phyloP scores from a whole-genome alignment of 2,329 filamentous ascomycete genomes.

The Pezicula radicicola region DNA sequence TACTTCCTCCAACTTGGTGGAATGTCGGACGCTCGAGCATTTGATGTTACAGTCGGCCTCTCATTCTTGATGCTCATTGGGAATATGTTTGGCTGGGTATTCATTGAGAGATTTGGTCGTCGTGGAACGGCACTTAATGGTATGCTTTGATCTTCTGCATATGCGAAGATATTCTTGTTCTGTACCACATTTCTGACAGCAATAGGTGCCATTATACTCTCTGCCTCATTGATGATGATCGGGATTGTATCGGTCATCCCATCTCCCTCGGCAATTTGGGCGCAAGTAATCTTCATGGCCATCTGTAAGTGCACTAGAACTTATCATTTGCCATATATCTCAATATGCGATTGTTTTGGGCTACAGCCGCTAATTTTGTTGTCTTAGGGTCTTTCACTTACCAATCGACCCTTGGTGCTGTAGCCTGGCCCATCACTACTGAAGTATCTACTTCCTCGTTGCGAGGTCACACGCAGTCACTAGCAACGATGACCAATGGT shows the following conservation, averaged over 20 bases:
- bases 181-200: background rate
- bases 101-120: constrained; percentile 28
- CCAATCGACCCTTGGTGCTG: constrained; percentile 29
- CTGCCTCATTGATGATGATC: constrained; percentile 15
- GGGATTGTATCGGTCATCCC: constrained; percentile 14
- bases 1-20: constrained; percentile 29
- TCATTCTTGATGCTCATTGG: constrained; percentile 27
- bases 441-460: constrained; percentile 41
- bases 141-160: background rate
- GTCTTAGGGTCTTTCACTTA: constrained; percentile 17
- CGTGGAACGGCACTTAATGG: constrained; percentile 24
- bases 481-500: constrained; percentile 18
- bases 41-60: constrained; percentile 24
- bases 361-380: no score
- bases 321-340: no score
- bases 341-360: no score
- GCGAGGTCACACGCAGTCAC: constrained; percentile 23
- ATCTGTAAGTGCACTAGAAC: background rate
- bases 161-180: background rate
- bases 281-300: constrained; percentile 20
- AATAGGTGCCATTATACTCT: constrained; percentile 4
- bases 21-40: constrained; percentile 17
- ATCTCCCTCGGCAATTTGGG: constrained; percentile 11
- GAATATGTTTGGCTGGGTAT: constrained; percentile 29
- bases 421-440: constrained; percentile 39